Evolutionary conservation across 495 filamentous ascomycete species (phyloP), one percentile per base, ranked within the genome.

Genomic region (Lophiotrema nucula): DNA sequence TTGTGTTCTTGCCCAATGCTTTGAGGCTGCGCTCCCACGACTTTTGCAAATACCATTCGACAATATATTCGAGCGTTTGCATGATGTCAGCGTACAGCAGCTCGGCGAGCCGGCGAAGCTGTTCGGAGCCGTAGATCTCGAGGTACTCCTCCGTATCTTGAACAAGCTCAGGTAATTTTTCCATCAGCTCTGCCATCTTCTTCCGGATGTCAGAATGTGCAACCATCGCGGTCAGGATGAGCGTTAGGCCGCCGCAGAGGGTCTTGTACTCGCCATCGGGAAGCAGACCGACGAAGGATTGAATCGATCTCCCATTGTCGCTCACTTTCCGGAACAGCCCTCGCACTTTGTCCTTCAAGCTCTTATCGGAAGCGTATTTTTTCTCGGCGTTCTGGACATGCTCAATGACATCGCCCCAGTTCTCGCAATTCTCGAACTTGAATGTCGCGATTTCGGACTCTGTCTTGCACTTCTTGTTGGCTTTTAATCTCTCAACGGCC

Each of bases 231-330:
- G 52, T 46, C 11, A 55, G 52, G 28, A 55, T 55, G 15, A 55
- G 37, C 5, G 38, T 55, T 23, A 55, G 33, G 4, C 52, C 52
- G 22, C 39, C 52, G 38, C 52, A 55, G 16, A 55, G 35, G 15
- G 52, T 55, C 31, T 49, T 57, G 37, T 57, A 57, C 16, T 49
- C 39, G 11, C 54, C 43, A 49, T 57, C 54, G 18, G 21, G 44
- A 4, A 57, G 54, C 16, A 49, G 44, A 8, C 45, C 35, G 31
- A 57, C 24, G 26, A 57, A 57, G 15, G 44, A 23, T 43, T 57
- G 5, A 6, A 49, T 48, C 4, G 54, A 57, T 26, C 42, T 57
- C 28, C 13, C 44, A 26, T 57, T 50, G 19, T 49, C 33, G 11
- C 54, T 45, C 21, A 57, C 25, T 23, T 50, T 57, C 21, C 54